Evolutionary conservation across 192 early-diverging fungal genomes (phyloP), one percentile per base, ranked within the genome.

Genomic region (Piromyces finnis): DNA sequence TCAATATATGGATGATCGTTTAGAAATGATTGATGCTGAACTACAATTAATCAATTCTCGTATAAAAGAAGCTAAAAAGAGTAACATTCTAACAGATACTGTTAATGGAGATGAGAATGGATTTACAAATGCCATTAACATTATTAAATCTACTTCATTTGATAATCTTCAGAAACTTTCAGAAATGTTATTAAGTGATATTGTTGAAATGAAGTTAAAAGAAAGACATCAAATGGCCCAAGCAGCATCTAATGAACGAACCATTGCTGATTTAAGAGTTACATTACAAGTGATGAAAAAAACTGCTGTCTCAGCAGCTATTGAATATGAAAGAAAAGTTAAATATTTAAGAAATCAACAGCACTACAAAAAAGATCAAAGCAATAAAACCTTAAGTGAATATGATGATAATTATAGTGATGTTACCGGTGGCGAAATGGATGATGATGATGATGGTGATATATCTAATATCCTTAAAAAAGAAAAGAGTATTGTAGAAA

Each of bases 261-360:
- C 84, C 0, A 85, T 89, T 4, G 82, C 82, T 32, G 87, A 90
- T 39, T 83, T 91, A 35, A 85, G 89, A 77, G 84, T 86, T 26
- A 88, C 87, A 17, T 82, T 91, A 41, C 86, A 88, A 78, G 84
- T 87, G 22, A 91, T 91, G 90, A 86, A 87, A 26, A 83, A 86
- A 79, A 89, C 88, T 1, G 89, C 89, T 18, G 87, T 89, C 13
- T 83, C 84, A 32, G 84, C 86, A 3, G 86, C 89, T 1, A 37
- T 84, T 13, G 83, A 82, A 41, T 87, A 88, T 77, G 88, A 88
- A 80, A 88, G 51, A n/a, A 68, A 68, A 68, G 17, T 68, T n/a
- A 68, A 68, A 22, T 22, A 68, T 26, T n/a, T 68, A n/a, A 68
- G 26, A 68, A 22, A 68, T 68, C 51, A n/a, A 68, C 51, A 68